A percentile compares a stretch with the other conserved stretches of the same genome.
phyloP scores from a whole-genome alignment of 192 early-diverging fungal species.

The Rhizophagus sp. region DNA sequence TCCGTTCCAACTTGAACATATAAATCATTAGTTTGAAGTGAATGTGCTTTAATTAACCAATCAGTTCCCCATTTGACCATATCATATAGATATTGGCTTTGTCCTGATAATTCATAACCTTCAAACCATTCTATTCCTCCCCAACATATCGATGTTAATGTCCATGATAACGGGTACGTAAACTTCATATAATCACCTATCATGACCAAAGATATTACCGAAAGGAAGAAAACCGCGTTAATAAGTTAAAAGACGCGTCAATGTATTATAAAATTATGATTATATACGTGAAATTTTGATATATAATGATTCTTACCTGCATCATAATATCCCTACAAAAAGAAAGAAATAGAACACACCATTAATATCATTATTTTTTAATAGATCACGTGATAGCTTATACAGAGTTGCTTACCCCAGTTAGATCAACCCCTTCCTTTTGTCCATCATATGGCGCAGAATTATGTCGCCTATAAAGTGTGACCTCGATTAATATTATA shows the following conservation, averaged over 20 bases:
- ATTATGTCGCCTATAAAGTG: slow-evolving; percentile 23
- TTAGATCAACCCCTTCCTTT: slow-evolving; percentile 41
- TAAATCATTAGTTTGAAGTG: slow-evolving; percentile 46
- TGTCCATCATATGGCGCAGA: slow-evolving; percentile 44
- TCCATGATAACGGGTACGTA: slow-evolving; percentile 54
- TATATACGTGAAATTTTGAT: neutral
- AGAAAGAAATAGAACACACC: neutral
- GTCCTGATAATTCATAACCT: slow-evolving; percentile 50
- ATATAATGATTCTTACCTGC: slow-evolving; percentile 24
- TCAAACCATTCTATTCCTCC: slow-evolving; percentile 58
- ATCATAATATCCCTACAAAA: slow-evolving; percentile 43
- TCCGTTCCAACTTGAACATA: slow-evolving; percentile 50
- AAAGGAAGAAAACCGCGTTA: too few species aligned
- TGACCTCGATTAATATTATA: neutral
- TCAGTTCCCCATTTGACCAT: slow-evolving; percentile 63
- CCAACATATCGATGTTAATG: slow-evolving; percentile 49
- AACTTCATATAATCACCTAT: slow-evolving; percentile 62
- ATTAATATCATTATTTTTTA: neutral
- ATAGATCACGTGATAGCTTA: neutral
- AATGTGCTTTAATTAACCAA: slow-evolving; percentile 62
- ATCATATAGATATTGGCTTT: slow-evolving; percentile 45
- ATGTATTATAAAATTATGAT: neutral
- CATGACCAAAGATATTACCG: neutral
- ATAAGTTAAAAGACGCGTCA: neutral
- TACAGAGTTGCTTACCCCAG: slow-evolving; percentile 13